A percentile compares a stretch with the other conserved stretches of the same genome.
These are phyloP conservation scores for Pichia rugopelliculosa DNA, from an alignment of 805 yeast genomes.

Conservation along the genomic window DNA sequence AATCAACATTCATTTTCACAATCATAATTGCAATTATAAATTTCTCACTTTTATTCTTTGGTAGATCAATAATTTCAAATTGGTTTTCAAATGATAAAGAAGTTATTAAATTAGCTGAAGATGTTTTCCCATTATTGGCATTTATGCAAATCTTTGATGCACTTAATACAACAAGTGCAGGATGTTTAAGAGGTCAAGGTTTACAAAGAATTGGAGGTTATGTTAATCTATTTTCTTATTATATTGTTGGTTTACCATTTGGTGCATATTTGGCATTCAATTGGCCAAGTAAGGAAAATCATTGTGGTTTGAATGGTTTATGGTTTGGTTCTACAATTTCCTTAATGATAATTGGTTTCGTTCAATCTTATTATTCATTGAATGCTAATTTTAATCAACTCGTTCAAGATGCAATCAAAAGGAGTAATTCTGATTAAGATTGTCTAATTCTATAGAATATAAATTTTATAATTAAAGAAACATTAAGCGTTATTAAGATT, in stretches of 20 bases:
- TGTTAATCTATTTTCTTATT: constrained; percentile 51
- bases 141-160: constrained; percentile 42
- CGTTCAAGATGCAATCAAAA: constrained; percentile 37
- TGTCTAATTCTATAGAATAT: background rate
- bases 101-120: constrained; percentile 21
- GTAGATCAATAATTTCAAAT: constrained; percentile 20
- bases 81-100: constrained; percentile 28
- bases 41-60: constrained; percentile 20
- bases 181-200: constrained; percentile 52
- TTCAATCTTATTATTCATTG: constrained; percentile 42
- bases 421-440: constrained; percentile 23
- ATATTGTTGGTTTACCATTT: constrained; percentile 61
- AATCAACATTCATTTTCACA: constrained; percentile 24
- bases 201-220: constrained; percentile 50
- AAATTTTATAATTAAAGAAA: too few relatives aligned
- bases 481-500: too few relatives aligned
- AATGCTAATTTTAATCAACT: constrained; percentile 44
- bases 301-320: constrained; percentile 33
- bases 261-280: constrained; percentile 52
- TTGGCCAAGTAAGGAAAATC: constrained; percentile 25
- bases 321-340: constrained; percentile 32
- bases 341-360: constrained; percentile 35
- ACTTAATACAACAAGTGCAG: constrained; percentile 42
- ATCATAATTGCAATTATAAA: constrained; percentile 19
- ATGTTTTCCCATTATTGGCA: constrained; percentile 27